Conservation (phyloP, 1,139 yeast genomes). For the Candida tetrigidarum region DNA sequence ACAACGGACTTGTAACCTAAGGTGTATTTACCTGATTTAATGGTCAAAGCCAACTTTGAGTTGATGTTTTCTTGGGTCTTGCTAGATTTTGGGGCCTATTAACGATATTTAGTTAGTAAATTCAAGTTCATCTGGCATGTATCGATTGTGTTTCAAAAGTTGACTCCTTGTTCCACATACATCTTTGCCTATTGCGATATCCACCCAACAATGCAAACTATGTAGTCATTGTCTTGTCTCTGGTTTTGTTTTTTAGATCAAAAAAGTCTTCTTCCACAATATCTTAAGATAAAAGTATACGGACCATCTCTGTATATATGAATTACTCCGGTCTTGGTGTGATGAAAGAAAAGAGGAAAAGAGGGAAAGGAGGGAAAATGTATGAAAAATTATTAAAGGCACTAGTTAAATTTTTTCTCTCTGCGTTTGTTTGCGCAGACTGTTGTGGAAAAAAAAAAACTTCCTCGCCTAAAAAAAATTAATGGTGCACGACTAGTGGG, state of each 20-base stretch:
- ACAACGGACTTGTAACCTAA: slow-evolving; percentile 99
- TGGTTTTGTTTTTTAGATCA: background rate
- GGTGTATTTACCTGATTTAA: slow-evolving; percentile 99
- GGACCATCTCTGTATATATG: slow-evolving; percentile 87
- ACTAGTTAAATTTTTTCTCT: slow-evolving; percentile 2
- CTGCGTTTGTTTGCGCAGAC: no score
- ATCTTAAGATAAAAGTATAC: slow-evolving; percentile 44
- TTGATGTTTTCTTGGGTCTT: slow-evolving; percentile 94
- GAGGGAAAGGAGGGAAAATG: slow-evolving; percentile 9
- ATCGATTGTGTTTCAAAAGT: background rate
- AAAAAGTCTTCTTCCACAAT: background rate
- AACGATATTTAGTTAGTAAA: slow-evolving; percentile 5
- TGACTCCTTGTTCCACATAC: slow-evolving; percentile 8
- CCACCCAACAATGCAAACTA: background rate
- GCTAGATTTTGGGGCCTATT: slow-evolving; percentile 87
- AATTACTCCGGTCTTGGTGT: slow-evolving; percentile 86
- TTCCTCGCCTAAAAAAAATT: background rate
- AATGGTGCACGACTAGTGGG: slow-evolving; percentile 1
- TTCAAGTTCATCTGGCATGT: background rate
- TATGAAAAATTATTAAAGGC: no score
- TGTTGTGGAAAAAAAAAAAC: no score
- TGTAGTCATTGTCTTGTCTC: slow-evolving; percentile 1
- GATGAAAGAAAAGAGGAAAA: slow-evolving; percentile 12
- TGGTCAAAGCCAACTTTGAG: slow-evolving; percentile 97
- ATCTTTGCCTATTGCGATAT: background rate